phyloP scores from a whole-genome alignment of 257 asterid species.

The Forsythia suspensa region DNA sequence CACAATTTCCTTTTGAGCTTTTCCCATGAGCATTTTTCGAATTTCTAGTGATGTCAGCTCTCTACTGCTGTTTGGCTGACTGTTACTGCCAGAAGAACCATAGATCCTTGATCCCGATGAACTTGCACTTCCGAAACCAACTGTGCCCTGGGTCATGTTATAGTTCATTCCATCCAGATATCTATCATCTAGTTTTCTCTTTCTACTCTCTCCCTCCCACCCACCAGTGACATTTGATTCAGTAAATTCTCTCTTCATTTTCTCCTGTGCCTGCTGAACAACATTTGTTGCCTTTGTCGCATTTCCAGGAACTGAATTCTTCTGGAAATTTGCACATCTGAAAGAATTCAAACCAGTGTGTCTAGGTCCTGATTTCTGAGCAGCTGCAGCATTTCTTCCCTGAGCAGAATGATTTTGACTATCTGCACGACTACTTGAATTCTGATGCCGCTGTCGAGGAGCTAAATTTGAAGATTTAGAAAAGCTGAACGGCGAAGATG shows the following conservation, averaged over 20 bases:
- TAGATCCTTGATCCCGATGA: constrained; percentile 29
- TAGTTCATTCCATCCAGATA: constrained; percentile 32
- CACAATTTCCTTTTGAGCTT: constrained; percentile 47
- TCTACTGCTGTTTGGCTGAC: constrained; percentile 36
- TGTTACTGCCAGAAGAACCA: constrained; percentile 27
- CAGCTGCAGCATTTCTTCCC: constrained; percentile 34
- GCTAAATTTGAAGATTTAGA: constrained; percentile 30
- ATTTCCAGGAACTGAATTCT: constrained; percentile 21
- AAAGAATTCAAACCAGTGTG: constrained; percentile 27
- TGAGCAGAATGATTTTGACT: constrained; percentile 20
- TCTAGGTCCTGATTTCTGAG: constrained; percentile 37
- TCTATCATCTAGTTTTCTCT: constrained; percentile 41
- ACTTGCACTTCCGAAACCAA: constrained; percentile 23
- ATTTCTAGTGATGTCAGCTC: constrained; percentile 43
- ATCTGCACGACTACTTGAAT: constrained; percentile 25
- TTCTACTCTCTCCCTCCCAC: constrained; percentile 34
- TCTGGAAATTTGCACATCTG: constrained; percentile 20
- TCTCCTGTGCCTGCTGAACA: constrained; percentile 39
- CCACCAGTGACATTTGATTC: constrained; percentile 38
- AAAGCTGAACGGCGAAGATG: constrained; percentile 49
- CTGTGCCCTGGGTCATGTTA: constrained; percentile 26
- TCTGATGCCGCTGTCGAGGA: constrained; percentile 35
- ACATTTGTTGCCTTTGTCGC: constrained; percentile 36
- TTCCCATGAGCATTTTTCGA: constrained; percentile 45
- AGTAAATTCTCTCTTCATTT: constrained; percentile 58